Conservation (phyloP, 2,329 filamentous ascomycete species). For the Cladophialophora chaetospira region DNA sequence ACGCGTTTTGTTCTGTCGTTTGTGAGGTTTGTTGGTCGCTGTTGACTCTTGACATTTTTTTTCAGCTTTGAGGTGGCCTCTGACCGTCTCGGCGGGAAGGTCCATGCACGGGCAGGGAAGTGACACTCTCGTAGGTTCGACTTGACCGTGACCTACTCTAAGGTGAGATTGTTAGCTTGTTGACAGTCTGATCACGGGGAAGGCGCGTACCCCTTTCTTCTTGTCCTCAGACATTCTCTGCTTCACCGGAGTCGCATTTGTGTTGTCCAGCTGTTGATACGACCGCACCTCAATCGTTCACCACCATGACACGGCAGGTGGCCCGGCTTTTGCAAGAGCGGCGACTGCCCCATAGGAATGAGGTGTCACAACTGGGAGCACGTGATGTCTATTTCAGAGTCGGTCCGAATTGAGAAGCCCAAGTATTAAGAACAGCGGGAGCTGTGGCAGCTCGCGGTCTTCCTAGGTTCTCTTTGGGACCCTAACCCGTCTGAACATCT, state of each 20-base stretch:
- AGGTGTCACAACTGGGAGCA: not conserved
- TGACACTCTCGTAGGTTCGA: too few relatives aligned
- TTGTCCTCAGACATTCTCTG: not conserved
- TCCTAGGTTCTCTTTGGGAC: not conserved
- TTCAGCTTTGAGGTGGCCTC: not conserved
- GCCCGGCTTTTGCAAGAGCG: not conserved
- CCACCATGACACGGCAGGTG: not conserved
- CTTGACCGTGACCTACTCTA: not conserved
- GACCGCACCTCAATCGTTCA: not conserved
- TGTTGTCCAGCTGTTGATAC: not conserved
- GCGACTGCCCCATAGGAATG: not conserved
- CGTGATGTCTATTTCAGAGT: not conserved
- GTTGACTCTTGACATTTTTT: not conserved
- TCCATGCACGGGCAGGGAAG: too few relatives aligned
- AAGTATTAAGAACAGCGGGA: not conserved
- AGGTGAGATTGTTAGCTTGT: not conserved
- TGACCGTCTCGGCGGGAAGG: too few relatives aligned
- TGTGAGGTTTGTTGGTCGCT: not conserved
- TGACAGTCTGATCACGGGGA: not conserved
- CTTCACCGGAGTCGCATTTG: not conserved
- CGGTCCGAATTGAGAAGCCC: not conserved
- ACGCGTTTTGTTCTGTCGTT: not conserved
- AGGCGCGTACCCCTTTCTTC: not conserved
- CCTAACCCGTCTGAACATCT: constrained; percentile 64
- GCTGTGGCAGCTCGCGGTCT: constrained; percentile 1